Evolutionary conservation across 345 rosid species (phyloP), one percentile per base, ranked within the genome.

Genomic region (Iberis pinnata): DNA sequence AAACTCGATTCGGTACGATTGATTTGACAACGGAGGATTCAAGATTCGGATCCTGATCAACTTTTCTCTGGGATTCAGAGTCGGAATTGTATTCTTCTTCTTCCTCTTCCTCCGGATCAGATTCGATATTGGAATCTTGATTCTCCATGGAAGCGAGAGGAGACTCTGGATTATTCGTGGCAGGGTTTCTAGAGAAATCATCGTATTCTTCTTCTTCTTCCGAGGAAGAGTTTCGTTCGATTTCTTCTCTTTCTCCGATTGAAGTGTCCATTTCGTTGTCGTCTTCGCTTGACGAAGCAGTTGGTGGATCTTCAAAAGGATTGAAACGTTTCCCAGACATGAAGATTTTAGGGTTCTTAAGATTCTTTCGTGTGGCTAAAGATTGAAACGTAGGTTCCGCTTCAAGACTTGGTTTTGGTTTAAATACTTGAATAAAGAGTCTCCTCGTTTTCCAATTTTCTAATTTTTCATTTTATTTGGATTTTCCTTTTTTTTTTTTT

Each of bases 211-310:
- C 70, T 18, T 41, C 64, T 1, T 22, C 25, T 22, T 39, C 59
- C 0, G 64, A 25, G 0, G 60, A 58, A 35, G 40, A 51, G 55
- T 40, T 45, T 12, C 35, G 49, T 1, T 11, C 50, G 29, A 24
- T 29, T n/a, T 22, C 60, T 4, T 65, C 70, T 0, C 32, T 49
- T 17, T 67, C 51, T 22, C 38, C 49, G 7, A 12, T 53, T 18
- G 57, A 38, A 9, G 44, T 43, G 1, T 70, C 53, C 39, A 18
- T 59, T 11, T 62, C 49, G 0, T 76, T 79, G 4, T 60, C 63
- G 0, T 76, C 77, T 1, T 41, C 60, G 19, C 73, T 69, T 56
- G 74, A 64, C 5, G 62, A 57, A 0, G 70, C 62, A 0, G 80
- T 54, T 0, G 75, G 78, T 17, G 73, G 68, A 27, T 64, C 47